Evolutionary conservation across 2,329 filamentous ascomycete genomes (phyloP), one percentile per base, ranked within the genome.

Genomic region (Aspergillus hiratsukae): DNA sequence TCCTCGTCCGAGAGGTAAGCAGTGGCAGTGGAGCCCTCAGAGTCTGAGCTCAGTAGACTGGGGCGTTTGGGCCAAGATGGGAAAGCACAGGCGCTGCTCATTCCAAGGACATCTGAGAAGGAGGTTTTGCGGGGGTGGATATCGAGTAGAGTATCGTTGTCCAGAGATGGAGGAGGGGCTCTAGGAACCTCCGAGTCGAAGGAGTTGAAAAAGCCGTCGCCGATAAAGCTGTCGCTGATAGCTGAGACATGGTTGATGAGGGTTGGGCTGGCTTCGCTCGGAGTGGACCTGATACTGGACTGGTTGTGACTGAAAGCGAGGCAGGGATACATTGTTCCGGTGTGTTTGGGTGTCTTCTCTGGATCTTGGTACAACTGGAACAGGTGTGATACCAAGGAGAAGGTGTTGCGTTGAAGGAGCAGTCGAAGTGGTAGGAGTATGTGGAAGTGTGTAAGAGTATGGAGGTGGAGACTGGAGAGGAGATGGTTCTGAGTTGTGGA

Each of bases 1-100:
- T 76, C 75, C 56, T 76, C 75, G 49, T 76, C 75, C 11, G 75
- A 76, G 28, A 76, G 71, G 52, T 73, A 76, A 48, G 75, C 71
- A 57, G 68, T 74, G 49, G 70, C 67, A 7, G 61, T 69, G 1
- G 66, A 68, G 14, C 65, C 58, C 10, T 69, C 65, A 3, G 71
- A 67, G 48, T 71, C 66, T 53, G 62, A 63, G 58, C 58, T 70
- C 48, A 71, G 66, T 21, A 77, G 68, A 8, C 72, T 73, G 1
- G 72, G 65, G 4, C 75, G 64, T 66, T 76, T 76, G 48, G 75
- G 75, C 75, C 75, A 77, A 4, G 75, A 76, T 8, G 75, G 75
- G 51, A 76, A 77, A 4, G 75, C 75, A 57, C 75, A 77, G 52
- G 73, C 68, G 28, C 69, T 74, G 64, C 69, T 74, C 66, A 72